phyloP scores from a whole-genome alignment of 176 grass and related monocot species.

The Cenchrus purpureus region DNA sequence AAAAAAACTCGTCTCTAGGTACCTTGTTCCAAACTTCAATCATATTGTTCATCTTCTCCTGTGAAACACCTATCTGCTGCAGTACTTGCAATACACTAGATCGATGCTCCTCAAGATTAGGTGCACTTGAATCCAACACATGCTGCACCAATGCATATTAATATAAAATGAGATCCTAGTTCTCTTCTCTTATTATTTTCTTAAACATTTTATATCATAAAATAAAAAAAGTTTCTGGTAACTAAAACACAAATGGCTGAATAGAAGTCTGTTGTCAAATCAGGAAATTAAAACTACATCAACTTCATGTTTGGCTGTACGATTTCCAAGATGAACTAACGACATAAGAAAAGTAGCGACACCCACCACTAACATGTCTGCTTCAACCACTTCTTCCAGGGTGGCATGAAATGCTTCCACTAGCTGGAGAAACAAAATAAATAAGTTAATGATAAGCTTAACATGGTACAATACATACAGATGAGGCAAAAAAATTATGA shows the following conservation, averaged over 20 bases:
- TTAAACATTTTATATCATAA: conserved; percentile 24
- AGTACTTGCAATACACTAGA: conserved; percentile 83
- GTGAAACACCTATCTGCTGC: conserved; percentile 85
- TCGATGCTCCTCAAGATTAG: conserved; percentile 77
- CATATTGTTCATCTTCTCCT: conserved; percentile 89
- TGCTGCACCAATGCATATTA: conserved; percentile 65
- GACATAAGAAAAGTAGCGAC: conserved; percentile 33
- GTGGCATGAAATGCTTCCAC: conserved; percentile 98
- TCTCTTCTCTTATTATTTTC: not conserved
- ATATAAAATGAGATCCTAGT: conserved; percentile 17
- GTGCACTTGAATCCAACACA: conserved; percentile 87
- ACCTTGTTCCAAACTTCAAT: conserved; percentile 99
- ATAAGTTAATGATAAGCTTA: conserved; percentile 27
- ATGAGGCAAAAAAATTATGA: not conserved
- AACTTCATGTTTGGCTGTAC: conserved; percentile 25
- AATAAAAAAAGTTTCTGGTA: conserved; percentile 16
- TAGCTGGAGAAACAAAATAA: conserved; percentile 55
- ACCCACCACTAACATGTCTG: conserved; percentile 96
- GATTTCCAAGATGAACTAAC: conserved; percentile 3
- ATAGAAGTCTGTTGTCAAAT: conserved; percentile 4
- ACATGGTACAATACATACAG: not conserved
- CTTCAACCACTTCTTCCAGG: conserved; percentile 93
- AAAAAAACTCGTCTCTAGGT: conserved; percentile 31
- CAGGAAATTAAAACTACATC: conserved; percentile 17
- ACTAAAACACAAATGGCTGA: conserved; percentile 23